Evolutionary conservation across 2,329 filamentous ascomycete genomes (phyloP).

Genomic region (Exserohilum rostratum): DNA sequence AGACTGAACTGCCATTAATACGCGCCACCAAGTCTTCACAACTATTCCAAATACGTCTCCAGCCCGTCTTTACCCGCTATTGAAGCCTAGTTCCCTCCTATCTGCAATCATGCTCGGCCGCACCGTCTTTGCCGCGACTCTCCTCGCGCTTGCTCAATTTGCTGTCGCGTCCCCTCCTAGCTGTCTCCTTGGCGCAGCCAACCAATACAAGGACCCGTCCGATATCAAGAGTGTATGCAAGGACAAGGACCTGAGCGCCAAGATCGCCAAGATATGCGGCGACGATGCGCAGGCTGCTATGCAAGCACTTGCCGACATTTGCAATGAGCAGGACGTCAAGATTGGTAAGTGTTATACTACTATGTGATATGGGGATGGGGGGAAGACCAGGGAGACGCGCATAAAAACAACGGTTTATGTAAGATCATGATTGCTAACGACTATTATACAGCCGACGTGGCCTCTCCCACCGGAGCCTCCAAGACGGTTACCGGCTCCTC

Average conservation of each 20-base stretch:
- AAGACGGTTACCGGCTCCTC: slow-evolving; percentile 21
- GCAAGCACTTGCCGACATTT: slow-evolving; percentile 37
- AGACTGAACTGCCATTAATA: slow-evolving; percentile 19
- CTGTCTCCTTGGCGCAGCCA: slow-evolving; percentile 41
- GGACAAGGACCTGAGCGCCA: slow-evolving; percentile 31
- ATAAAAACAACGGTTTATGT: not conserved
- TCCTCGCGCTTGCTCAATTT: slow-evolving; percentile 33
- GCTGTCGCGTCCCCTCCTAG: slow-evolving; percentile 31
- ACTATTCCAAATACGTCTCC: slow-evolving; percentile 1
- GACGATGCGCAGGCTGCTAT: slow-evolving; percentile 30
- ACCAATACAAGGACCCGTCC: slow-evolving; percentile 34
- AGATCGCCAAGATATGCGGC: slow-evolving; percentile 34
- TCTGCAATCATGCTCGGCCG: slow-evolving; percentile 36
- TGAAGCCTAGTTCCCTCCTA: not conserved
- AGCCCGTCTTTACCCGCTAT: not conserved
- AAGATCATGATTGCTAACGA: not conserved
- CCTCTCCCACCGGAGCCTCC: slow-evolving; percentile 22
- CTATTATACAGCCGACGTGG: slow-evolving; percentile 15
- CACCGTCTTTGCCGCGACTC: slow-evolving; percentile 33
- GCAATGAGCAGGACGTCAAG: slow-evolving; percentile 34
- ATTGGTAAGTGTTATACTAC: slow-evolving; percentile 32
- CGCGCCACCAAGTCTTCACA: not conserved
- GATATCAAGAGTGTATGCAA: slow-evolving; percentile 38
- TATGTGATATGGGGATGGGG: not conserved
- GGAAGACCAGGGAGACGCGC: not conserved